These are phyloP conservation scores for Penicillium mononematosum DNA, from an alignment of 495 filamentous ascomycete species.

Conservation along the genomic window DNA sequence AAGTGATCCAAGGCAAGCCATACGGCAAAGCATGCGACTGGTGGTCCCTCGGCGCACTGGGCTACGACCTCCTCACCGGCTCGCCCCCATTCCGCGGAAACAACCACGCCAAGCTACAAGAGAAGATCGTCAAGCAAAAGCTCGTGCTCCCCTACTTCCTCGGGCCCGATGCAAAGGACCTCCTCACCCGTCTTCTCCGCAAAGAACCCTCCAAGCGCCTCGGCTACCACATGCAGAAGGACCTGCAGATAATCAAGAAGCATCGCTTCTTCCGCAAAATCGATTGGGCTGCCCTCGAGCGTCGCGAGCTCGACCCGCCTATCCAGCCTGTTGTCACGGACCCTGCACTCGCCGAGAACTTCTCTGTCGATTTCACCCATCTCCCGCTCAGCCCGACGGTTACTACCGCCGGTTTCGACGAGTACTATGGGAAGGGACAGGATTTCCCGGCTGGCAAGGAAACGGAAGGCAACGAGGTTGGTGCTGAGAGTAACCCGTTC, in stretches of 20 bases:
- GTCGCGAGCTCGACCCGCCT: conserved; percentile 76
- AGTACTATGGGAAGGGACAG: conserved; percentile 37
- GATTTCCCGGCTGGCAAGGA: conserved; percentile 3
- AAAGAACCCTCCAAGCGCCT: conserved; percentile 89
- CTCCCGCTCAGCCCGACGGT: conserved; percentile 74
- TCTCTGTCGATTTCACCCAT: conserved; percentile 81
- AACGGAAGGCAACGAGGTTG: conserved; percentile 4
- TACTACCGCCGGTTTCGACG: conserved; percentile 32
- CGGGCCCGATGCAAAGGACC: conserved; percentile 84
- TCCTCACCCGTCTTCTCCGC: conserved; percentile 80
- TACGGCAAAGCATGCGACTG: conserved; percentile 96
- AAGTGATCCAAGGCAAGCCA: conserved; percentile 74
- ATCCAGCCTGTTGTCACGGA: conserved; percentile 92
- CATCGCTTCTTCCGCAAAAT: conserved; percentile 97
- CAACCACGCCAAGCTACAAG: conserved; percentile 88
- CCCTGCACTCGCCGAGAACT: conserved; percentile 94
- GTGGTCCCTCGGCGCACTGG: conserved; percentile 95
- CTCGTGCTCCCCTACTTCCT: conserved; percentile 84
- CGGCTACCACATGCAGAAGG: conserved; percentile 83
- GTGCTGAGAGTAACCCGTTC: conserved; percentile 67
- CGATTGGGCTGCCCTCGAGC: conserved; percentile 81
- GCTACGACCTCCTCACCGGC: conserved; percentile 88
- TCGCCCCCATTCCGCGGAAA: conserved; percentile 83
- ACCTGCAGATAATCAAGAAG: conserved; percentile 79
- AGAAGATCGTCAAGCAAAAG: conserved; percentile 91